Base-by-base conservation (phyloP, 768 basidiomycete genomes). In the Lentinula lateritia region DNA sequence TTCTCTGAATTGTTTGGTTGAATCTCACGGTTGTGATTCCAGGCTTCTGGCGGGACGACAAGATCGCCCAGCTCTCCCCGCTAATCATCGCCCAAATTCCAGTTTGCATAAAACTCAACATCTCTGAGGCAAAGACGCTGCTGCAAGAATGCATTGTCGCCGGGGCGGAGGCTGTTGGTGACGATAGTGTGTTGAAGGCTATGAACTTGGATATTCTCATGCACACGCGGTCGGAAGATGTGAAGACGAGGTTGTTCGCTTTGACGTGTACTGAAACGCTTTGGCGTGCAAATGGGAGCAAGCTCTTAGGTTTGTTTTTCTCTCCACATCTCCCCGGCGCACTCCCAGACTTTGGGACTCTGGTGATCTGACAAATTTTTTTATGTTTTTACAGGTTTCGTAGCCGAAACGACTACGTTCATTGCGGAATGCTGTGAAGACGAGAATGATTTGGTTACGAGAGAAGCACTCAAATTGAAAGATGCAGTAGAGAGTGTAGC, bases 21-120 rank as follows among this genome's bases (percentile, higher is more conserved):
- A 41, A 1, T 39, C 20, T 20, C 8, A 28, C 3, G 3, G 2
- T 2, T 3, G 28, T 28, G 28, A 10, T 16, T 58, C 36, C 64
- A 95, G 95, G 79, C 9, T 97, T 92, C 81, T 98, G 95, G 95
- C 85, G 90, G 3, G 89, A 92, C 64, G 88, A 92, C 68, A 90
- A 89, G 65, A 71, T 93, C 23, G 80, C 84, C 7, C 81, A 84
- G 58, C 75, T 95, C 6, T 71, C 84, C 5, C 73, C 82, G 5
- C 75, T 83, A 0, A 65, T 95, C 35, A 77, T 90, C 5, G 76
- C 81, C 13, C 95, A 97, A 72, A 76, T 93, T 16, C 74, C 84
- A 4, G 74, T 84, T 10, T 80, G 80, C 54, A 70, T 79, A 20
- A 70, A 66, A 57, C 64, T 81, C 42, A 72, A 74, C 65, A 66